A percentile compares a stretch with the other conserved stretches of the same genome.
Conservation (phyloP, 345 rosid genomes). For the Physaria fendleri region DNA sequence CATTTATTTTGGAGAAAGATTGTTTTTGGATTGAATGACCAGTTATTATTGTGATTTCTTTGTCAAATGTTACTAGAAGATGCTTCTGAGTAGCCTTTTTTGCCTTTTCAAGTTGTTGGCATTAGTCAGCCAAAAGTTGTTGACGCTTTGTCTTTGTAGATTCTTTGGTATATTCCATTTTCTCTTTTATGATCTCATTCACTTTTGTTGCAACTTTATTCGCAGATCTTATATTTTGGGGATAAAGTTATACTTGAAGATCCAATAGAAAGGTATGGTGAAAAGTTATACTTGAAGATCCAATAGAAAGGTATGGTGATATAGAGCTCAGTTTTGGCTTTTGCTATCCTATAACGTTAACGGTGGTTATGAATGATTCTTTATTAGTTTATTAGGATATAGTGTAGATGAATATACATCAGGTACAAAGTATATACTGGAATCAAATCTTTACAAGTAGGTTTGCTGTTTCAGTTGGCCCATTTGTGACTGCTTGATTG, state of each 20-base stretch:
- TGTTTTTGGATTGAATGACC: not conserved
- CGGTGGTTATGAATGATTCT: not conserved
- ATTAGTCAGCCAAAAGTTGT: slow-evolving; percentile 2
- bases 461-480: slow-evolving; percentile 82
- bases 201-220: slow-evolving; percentile 8
- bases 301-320: slow-evolving; percentile 64
- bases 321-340: not conserved
- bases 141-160: slow-evolving; percentile 14
- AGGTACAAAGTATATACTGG: slow-evolving; percentile 1
- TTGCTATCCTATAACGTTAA: not conserved
- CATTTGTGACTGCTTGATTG: slow-evolving; percentile 91
- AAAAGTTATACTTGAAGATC: slow-evolving; percentile 73
- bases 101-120: not conserved
- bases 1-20: not conserved
- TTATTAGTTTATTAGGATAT: slow-evolving; percentile 9
- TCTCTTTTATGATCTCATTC: slow-evolving; percentile 10
- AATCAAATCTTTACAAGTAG: slow-evolving; percentile 19
- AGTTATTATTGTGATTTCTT: slow-evolving; percentile 1
- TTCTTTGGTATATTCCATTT: slow-evolving; percentile 11
- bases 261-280: slow-evolving; percentile 73
- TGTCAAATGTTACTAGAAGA: not conserved
- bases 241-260: slow-evolving; percentile 85
- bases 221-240: slow-evolving; percentile 71
- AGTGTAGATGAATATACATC: not conserved
- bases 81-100: not conserved